phyloP scores from a whole-genome alignment of 805 yeast species.

The Wickerhamomyces sydowiorum region DNA sequence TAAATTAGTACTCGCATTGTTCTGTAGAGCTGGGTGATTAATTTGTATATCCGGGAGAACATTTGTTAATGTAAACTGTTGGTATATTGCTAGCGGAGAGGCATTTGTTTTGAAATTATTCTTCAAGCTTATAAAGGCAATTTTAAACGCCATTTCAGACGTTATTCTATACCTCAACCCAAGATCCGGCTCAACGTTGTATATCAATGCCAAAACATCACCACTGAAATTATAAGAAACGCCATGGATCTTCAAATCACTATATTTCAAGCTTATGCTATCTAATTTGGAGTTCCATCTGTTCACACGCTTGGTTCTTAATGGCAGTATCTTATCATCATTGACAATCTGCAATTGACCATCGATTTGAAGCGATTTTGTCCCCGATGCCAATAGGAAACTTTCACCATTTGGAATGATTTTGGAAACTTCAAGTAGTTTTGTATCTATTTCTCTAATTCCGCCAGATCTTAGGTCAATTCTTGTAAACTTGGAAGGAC shows the following conservation, averaged over 20 bases:
- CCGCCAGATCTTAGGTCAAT: background rate
- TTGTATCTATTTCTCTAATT: background rate
- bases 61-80: constrained; percentile 6
- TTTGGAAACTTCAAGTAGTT: constrained; percentile 5
- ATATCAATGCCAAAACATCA: constrained; percentile 14
- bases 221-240: constrained; percentile 12
- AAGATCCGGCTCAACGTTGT: constrained; percentile 13
- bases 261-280: constrained; percentile 18
- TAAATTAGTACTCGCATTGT: background rate
- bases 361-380: constrained; percentile 5
- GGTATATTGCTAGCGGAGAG: constrained; percentile 17
- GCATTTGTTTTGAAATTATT: constrained; percentile 1
- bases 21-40: background rate
- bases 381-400: constrained; percentile 7
- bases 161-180: constrained; percentile 18
- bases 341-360: background rate
- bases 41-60: constrained; percentile 1
- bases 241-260: constrained; percentile 12
- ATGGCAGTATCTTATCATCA: constrained; percentile 12
- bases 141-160: constrained; percentile 13
- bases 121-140: constrained; percentile 13
- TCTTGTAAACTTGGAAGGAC: constrained; percentile 7
- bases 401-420: constrained; percentile 8
- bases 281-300: constrained; percentile 19
- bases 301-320: constrained; percentile 7